A percentile compares a stretch with the other conserved stretches of the same genome.
These are phyloP conservation scores for Laburnicola sp. DNA, from an alignment of 2,329 filamentous ascomycete genomes.

Conservation along the genomic window DNA sequence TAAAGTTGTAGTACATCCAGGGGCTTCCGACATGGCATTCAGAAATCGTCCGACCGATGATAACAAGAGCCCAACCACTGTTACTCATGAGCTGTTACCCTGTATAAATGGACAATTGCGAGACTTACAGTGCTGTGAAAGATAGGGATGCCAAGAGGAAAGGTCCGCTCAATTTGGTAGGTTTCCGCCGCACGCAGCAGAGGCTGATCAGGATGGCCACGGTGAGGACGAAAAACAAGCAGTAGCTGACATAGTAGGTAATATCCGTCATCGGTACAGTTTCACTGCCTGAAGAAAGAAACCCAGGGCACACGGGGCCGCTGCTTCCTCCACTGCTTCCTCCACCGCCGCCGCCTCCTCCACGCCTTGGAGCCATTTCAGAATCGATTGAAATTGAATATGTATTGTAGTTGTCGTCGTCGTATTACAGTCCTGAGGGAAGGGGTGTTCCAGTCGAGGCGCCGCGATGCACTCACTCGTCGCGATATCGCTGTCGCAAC, in stretches of 20 bases:
- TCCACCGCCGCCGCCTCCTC: constrained; percentile 16
- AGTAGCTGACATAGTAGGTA: constrained; percentile 18
- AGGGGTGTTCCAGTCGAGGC: no score
- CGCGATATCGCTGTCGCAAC: no score
- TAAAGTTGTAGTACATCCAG: constrained; percentile 11
- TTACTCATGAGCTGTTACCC: constrained; percentile 8
- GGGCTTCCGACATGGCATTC: constrained; percentile 12
- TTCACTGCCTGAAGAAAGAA: constrained; percentile 15
- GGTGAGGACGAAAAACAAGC: constrained; percentile 24
- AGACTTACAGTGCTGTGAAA: constrained; percentile 26
- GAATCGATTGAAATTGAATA: not conserved
- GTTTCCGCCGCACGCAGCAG: constrained; percentile 23
- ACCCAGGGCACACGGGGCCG: constrained; percentile 18
- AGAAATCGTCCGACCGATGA: constrained; percentile 18
- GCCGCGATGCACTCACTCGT: no score
- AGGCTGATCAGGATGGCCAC: constrained; percentile 22
- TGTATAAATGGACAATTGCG: not conserved
- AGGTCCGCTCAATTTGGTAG: constrained; percentile 26
- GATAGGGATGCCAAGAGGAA: constrained; percentile 19
- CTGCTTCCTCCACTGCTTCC: constrained; percentile 6
- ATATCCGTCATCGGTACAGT: constrained; percentile 1
- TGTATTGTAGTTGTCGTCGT: not conserved
- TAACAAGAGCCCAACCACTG: constrained; percentile 16
- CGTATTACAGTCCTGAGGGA: not conserved
- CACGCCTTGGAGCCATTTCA: constrained; percentile 30